These are phyloP conservation scores for Penicillium sp. DNA, from an alignment of 2,329 filamentous ascomycete genomes.

Conservation along the genomic window DNA sequence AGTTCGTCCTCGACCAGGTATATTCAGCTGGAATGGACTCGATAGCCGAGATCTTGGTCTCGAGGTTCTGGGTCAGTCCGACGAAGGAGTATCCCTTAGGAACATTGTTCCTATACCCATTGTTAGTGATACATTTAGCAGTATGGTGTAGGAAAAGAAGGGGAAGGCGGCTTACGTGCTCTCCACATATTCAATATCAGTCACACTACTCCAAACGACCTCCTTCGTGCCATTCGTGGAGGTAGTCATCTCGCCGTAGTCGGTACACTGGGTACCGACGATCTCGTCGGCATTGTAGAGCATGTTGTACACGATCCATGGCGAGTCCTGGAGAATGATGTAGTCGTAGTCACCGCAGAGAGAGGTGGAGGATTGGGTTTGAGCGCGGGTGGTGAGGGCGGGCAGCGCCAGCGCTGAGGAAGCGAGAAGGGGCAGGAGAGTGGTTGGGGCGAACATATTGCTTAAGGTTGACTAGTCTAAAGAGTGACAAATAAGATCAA, in stretches of 20 bases:
- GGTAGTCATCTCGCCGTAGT: neutral
- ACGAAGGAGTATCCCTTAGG: neutral
- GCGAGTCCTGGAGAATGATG: too few relatives aligned
- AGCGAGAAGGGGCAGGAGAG: too few relatives aligned
- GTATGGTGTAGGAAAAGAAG: too few relatives aligned
- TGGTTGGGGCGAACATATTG: too few relatives aligned
- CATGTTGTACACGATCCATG: neutral
- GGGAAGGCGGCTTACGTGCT: too few relatives aligned
- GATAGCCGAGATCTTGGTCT: neutral
- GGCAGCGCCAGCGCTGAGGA: too few relatives aligned
- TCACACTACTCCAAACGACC: neutral
- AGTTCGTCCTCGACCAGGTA: neutral
- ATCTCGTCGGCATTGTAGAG: neutral
- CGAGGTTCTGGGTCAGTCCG: neutral
- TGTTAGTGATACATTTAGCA: too few relatives aligned
- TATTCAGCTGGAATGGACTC: neutral
- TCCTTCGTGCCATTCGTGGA: neutral
- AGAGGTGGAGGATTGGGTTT: too few relatives aligned
- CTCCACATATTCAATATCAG: neutral
- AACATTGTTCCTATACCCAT: neutral
- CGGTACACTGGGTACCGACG: neutral
- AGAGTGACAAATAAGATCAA: too few relatives aligned
- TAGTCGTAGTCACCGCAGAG: too few relatives aligned
- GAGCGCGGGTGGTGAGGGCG: too few relatives aligned
- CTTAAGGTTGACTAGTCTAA: too few relatives aligned